These are phyloP conservation scores for Naganishia sp. DNA, from an alignment of 1,284 basidiomycete species.

Conservation along the genomic window DNA sequence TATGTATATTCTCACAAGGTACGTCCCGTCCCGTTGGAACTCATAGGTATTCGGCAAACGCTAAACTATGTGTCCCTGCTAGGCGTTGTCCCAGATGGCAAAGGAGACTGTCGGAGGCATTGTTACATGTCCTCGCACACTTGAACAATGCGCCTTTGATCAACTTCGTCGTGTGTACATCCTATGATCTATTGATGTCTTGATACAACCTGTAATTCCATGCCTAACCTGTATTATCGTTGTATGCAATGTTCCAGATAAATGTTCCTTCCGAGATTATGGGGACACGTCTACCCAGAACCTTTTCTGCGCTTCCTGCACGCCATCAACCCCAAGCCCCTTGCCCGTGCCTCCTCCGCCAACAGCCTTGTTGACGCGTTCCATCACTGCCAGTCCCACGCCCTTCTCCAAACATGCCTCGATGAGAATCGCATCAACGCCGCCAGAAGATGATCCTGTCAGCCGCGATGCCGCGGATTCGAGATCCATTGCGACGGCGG, in stretches of 20 bases:
- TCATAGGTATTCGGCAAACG: constrained; percentile 2
- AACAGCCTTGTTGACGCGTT: constrained; percentile 93
- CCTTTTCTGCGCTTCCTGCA: constrained; percentile 9
- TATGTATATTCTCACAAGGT: constrained; percentile 90
- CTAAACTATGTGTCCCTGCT: not conserved
- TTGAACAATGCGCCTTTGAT: constrained; percentile 64
- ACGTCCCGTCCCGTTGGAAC: constrained; percentile 41
- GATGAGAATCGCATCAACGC: constrained; percentile 81
- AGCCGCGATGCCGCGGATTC: not conserved
- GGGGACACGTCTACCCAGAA: constrained; percentile 27
- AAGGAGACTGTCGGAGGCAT: constrained; percentile 66
- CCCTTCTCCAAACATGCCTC: constrained; percentile 80
- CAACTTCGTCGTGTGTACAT: constrained; percentile 80
- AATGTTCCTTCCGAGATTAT: not conserved
- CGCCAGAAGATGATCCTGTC: constrained; percentile 37
- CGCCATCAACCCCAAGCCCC: not conserved
- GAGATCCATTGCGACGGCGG: not conserved
- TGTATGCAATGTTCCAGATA: not conserved
- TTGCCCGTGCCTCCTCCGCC: constrained; percentile 55
- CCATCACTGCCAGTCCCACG: constrained; percentile 95
- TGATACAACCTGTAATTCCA: constrained; percentile 5
- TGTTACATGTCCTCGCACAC: constrained; percentile 79
- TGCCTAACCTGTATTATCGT: not conserved
- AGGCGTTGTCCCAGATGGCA: constrained; percentile 84
- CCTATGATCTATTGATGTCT: not conserved